Conservation (phyloP, 2,329 filamentous ascomycete genomes). For the Trichoderma breve region DNA sequence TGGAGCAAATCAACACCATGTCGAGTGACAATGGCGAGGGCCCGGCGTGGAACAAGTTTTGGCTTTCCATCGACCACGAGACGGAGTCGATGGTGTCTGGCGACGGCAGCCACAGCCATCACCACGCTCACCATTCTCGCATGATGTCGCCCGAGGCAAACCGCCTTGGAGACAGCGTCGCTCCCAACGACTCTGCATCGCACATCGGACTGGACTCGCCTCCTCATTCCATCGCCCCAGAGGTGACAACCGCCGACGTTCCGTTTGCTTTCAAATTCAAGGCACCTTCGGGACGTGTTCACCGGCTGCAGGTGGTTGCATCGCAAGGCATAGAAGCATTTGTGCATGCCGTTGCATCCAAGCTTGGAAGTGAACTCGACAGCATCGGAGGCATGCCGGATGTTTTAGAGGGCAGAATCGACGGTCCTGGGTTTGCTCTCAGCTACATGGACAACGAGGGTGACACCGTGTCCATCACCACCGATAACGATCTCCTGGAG, state of each 20-base stretch:
- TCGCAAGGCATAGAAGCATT: constrained; percentile 78
- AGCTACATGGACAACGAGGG: constrained; percentile 97
- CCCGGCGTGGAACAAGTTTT: constrained; percentile 99
- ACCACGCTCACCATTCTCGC: constrained; percentile 63
- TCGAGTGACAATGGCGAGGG: constrained; percentile 83
- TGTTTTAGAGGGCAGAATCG: constrained; percentile 76
- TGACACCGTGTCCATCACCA: constrained; percentile 94
- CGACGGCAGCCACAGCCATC: constrained; percentile 70
- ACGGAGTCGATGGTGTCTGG: constrained; percentile 96
- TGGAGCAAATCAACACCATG: constrained; percentile 98
- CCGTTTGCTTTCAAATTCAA: constrained; percentile 99
- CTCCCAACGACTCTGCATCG: constrained; percentile 91
- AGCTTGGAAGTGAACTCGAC: constrained; percentile 81
- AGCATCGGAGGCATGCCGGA: constrained; percentile 76
- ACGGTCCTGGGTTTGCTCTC: constrained; percentile 77
- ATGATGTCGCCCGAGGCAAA: constrained; percentile 82
- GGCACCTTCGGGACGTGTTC: constrained; percentile 89
- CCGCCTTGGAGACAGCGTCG: constrained; percentile 73
- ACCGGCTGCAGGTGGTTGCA: constrained; percentile 81
- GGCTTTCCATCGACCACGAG: constrained; percentile 92
- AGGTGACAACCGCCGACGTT: constrained; percentile 62
- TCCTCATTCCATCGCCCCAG: constrained; percentile 60
- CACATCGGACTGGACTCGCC: constrained; percentile 82
- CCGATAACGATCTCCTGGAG: constrained; percentile 87
- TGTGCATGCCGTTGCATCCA: constrained; percentile 72